Evolutionary conservation across 768 basidiomycete species (phyloP), one percentile per base, ranked within the genome.

Genomic region (Austroboletus eburneus): DNA sequence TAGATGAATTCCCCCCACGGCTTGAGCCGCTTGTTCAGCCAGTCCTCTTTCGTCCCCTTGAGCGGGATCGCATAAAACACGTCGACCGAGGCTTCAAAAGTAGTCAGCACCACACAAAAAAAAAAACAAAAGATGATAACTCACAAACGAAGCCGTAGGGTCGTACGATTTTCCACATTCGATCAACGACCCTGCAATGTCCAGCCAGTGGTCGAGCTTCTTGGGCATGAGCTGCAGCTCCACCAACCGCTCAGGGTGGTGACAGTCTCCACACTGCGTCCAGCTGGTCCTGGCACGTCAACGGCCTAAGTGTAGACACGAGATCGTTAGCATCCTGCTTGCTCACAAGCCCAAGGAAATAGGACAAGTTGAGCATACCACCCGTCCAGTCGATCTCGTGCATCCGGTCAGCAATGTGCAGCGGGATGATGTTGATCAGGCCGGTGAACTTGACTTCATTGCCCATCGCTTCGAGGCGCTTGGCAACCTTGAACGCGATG

Each of bases 151-250:
- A 66, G 12, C 51, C 20, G 1, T 23, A 0, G 63, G 63, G 18
- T 59, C 45, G 45, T 66, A 64, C 2, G 42, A 35, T 49, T 65
- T 66, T 1, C 64, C 63, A 25, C 63, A 64, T 49, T 64, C 59
- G 46, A 64, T 66, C 33, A 64, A n/a, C 9, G 63, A 64, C 2
- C 61, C 58, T 0, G 62, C 64, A 7, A 66, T 58, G 14, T 34
- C 33, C 5, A 34, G 8, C 33, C 33, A 34, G 33, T 34, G 33
- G 14, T 34, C 33, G 14, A 34, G 33, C 33, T 34, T 34, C 33
- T 34, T 14, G 33, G 33, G 33, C 33, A 14, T 34, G 8, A 34
- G 33, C 16, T 34, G 33, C 12, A 34, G 14, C 16, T 34, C 33
- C 8, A 34, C 16, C 33, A 34, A n/a, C 33, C 33, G 33, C 14